phyloP scores from a whole-genome alignment of 495 filamentous ascomycete species.

The Aspergillus olivimuriae region DNA sequence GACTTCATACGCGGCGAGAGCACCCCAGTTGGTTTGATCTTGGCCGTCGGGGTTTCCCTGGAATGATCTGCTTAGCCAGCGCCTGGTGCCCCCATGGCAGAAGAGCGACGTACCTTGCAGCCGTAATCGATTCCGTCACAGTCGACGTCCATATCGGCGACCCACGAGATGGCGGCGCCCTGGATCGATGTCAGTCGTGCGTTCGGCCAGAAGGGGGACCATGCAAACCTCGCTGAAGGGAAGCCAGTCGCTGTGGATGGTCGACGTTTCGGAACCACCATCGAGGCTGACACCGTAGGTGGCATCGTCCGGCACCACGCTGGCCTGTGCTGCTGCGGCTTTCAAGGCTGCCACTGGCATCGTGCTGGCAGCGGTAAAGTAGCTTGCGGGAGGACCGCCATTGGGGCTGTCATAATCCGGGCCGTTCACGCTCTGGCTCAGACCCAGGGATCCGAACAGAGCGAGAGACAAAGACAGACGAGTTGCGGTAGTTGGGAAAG shows the following conservation, averaged over 20 bases:
- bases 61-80: neutral
- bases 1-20: conserved; percentile 33
- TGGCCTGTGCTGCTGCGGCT: conserved; percentile 21
- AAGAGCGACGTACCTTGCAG: conserved; percentile 24
- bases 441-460: neutral
- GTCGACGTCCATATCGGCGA: conserved; percentile 37
- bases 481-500: neutral
- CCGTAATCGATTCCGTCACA: conserved; percentile 31
- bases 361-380: conserved; percentile 19
- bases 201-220: neutral
- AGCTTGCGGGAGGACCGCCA: conserved; percentile 22
- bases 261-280: conserved; percentile 13
- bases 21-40: conserved; percentile 28
- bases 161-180: conserved; percentile 30
- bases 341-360: conserved; percentile 21
- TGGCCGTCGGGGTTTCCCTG: conserved; percentile 33
- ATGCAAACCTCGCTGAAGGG: conserved; percentile 17
- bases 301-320: conserved; percentile 13
- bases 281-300: conserved; percentile 20
- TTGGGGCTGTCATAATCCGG: conserved; percentile 20
- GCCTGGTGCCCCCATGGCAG: too few relatives aligned
- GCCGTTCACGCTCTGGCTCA: conserved; percentile 8
- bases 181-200: conserved; percentile 4
- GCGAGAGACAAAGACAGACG: neutral
- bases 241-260: conserved; percentile 30